phyloP scores from a whole-genome alignment of 192 early-diverging fungal species.

The Coemansia sp. region DNA sequence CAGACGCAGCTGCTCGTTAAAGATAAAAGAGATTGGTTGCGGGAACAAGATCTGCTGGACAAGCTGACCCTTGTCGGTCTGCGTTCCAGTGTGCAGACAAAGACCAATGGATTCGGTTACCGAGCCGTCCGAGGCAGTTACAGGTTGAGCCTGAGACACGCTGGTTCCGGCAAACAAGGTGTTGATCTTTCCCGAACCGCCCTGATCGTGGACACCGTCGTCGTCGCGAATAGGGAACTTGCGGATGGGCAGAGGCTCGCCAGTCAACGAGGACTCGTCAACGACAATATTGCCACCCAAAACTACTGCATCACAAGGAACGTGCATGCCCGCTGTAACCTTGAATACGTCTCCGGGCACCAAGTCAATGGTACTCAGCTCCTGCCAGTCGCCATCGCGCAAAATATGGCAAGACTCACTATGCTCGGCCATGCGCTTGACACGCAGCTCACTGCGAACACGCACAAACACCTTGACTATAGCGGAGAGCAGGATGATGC shows the following conservation, averaged over 20 bases:
- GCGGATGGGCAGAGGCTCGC: slow-evolving; percentile 71
- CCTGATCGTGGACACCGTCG: slow-evolving; percentile 32
- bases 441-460: slow-evolving; percentile 41
- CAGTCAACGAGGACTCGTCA: slow-evolving; percentile 68
- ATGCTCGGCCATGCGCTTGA: slow-evolving; percentile 56
- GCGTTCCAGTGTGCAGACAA: slow-evolving; percentile 41
- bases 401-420: slow-evolving; percentile 38
- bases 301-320: slow-evolving; percentile 64
- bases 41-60: slow-evolving; percentile 61
- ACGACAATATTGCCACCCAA: slow-evolving; percentile 62
- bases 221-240: slow-evolving; percentile 65
- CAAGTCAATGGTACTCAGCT: slow-evolving; percentile 52
- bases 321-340: slow-evolving; percentile 28
- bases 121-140: slow-evolving; percentile 19
- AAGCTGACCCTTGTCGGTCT: slow-evolving; percentile 55
- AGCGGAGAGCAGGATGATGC: slow-evolving; percentile 53
- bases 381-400: slow-evolving; percentile 58
- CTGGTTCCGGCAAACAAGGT: slow-evolving; percentile 62
- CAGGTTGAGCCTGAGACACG: slow-evolving; percentile 50
- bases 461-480: slow-evolving; percentile 53
- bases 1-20: slow-evolving; percentile 60
- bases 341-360: slow-evolving; percentile 62
- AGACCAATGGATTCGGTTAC: slow-evolving; percentile 35
- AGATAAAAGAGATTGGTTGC: slow-evolving; percentile 55
- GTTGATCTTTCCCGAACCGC: slow-evolving; percentile 56